A percentile compares a stretch with the other conserved stretches of the same genome.
phyloP scores from a whole-genome alignment of 306 rosid genomes.

The Lupinus albus region DNA sequence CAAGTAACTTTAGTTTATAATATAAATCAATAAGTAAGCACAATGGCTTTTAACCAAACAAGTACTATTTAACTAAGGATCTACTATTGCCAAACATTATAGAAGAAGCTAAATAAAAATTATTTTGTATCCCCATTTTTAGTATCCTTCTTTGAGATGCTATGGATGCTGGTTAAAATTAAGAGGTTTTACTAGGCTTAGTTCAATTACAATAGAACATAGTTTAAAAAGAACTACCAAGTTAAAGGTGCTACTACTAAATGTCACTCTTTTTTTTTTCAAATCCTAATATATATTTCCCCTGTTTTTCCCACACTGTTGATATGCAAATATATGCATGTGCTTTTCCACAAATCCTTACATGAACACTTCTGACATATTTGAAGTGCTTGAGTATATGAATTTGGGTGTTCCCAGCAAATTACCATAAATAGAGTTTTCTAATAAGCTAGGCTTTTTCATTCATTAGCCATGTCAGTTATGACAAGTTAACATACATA shows the following conservation, averaged over 20 bases:
- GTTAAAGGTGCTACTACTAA: neutral
- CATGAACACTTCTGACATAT: too few relatives aligned
- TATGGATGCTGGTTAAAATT: neutral
- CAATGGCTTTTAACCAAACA: slow-evolving; percentile 8
- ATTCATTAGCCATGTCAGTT: neutral
- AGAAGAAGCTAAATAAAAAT: neutral
- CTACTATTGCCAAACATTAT: slow-evolving; percentile 6
- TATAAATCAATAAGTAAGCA: slow-evolving; percentile 33
- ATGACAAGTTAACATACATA: neutral
- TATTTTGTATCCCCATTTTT: neutral
- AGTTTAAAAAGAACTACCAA: neutral
- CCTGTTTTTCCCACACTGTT: slow-evolving; percentile 2
- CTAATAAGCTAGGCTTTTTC: neutral
- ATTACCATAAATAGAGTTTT: neutral
- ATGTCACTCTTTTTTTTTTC: neutral
- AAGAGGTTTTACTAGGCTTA: neutral
- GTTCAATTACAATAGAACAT: slow-evolving; percentile 13
- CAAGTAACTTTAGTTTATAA: slow-evolving; percentile 15
- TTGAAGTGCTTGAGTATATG: neutral
- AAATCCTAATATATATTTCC: neutral
- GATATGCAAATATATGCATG: neutral
- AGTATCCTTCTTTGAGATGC: neutral
- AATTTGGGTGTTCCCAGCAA: slow-evolving; percentile 1
- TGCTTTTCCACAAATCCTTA: neutral
- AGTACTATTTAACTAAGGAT: neutral